Conservation (phyloP, 345 rosid genomes). For the Chamaenerion angustifolium region DNA sequence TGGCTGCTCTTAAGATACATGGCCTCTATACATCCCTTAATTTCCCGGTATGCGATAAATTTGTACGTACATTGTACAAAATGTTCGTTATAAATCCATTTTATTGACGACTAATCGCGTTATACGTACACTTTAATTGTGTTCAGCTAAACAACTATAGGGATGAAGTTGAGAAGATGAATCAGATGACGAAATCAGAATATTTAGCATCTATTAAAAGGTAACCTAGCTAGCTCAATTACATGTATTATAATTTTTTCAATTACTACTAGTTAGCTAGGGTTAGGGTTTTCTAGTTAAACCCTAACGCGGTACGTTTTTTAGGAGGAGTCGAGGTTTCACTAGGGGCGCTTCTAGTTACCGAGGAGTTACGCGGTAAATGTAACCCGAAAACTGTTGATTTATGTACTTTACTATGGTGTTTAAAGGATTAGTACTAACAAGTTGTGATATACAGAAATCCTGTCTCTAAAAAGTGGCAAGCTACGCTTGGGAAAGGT, state of each 20-base stretch:
- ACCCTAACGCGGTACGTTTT: neutral
- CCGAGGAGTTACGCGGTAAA: slow-evolving; percentile 1
- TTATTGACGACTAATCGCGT: neutral
- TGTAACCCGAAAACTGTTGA: neutral
- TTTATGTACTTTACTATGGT: neutral
- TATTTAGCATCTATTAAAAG: neutral
- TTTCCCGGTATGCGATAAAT: slow-evolving; percentile 30
- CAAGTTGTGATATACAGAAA: slow-evolving; percentile 1
- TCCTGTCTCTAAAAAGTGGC: slow-evolving; percentile 12
- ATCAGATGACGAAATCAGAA: neutral
- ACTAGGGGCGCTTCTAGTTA: neutral
- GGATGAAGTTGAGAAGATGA: neutral
- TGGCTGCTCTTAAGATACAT: slow-evolving; percentile 67
- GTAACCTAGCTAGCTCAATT: neutral
- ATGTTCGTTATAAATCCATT: neutral
- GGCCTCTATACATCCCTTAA: slow-evolving; percentile 51
- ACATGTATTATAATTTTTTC: neutral
- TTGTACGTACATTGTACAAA: too few species aligned
- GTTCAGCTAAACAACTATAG: neutral
- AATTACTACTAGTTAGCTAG: neutral
- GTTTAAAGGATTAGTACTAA: neutral
- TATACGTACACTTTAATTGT: neutral
- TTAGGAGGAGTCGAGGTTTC: neutral
- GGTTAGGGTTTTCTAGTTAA: neutral
- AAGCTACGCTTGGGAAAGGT: slow-evolving; percentile 16